Evolutionary conservation across 2,329 filamentous ascomycete species (phyloP).

Genomic region (Epichloe sylvatica): DNA sequence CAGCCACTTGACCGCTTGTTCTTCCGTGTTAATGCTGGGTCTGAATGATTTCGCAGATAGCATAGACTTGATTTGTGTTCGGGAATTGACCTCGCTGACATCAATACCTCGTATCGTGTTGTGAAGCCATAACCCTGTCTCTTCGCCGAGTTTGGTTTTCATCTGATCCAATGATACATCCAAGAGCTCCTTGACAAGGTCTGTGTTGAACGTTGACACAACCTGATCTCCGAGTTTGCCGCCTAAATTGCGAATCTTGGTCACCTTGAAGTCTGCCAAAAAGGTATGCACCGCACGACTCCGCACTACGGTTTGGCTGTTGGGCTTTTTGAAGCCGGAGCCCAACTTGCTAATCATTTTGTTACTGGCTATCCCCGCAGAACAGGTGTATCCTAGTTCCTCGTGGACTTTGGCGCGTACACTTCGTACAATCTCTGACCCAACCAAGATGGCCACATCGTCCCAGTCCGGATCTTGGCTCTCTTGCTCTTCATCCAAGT

Average conservation of each 20-base stretch:
- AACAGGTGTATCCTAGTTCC: conserved; percentile 75
- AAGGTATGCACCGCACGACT: conserved; percentile 72
- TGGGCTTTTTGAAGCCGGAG: conserved; percentile 83
- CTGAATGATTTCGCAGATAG: conserved; percentile 90
- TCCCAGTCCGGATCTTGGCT: conserved; percentile 88
- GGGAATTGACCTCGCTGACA: conserved; percentile 71
- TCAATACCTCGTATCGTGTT: conserved; percentile 77
- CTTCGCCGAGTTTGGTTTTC: conserved; percentile 65
- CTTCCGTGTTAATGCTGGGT: conserved; percentile 62
- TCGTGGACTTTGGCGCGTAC: conserved; percentile 57
- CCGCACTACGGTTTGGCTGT: conserved; percentile 85
- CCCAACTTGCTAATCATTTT: conserved; percentile 94
- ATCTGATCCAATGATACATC: conserved; percentile 59
- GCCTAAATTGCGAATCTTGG: conserved; percentile 87
- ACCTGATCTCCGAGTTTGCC: conserved; percentile 88
- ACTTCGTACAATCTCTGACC: conserved; percentile 72
- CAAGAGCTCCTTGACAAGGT: conserved; percentile 63
- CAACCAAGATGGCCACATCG: conserved; percentile 74
- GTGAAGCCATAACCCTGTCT: conserved; percentile 76
- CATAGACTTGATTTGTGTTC: conserved; percentile 95
- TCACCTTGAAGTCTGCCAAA: conserved; percentile 74
- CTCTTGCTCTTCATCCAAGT: conserved; percentile 63
- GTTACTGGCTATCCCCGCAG: conserved; percentile 75
- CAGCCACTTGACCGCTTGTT: conserved; percentile 75
- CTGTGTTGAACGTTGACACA: conserved; percentile 65